phyloP scores from a whole-genome alignment of 2,329 filamentous ascomycete genomes.

The Claviceps sp. region DNA sequence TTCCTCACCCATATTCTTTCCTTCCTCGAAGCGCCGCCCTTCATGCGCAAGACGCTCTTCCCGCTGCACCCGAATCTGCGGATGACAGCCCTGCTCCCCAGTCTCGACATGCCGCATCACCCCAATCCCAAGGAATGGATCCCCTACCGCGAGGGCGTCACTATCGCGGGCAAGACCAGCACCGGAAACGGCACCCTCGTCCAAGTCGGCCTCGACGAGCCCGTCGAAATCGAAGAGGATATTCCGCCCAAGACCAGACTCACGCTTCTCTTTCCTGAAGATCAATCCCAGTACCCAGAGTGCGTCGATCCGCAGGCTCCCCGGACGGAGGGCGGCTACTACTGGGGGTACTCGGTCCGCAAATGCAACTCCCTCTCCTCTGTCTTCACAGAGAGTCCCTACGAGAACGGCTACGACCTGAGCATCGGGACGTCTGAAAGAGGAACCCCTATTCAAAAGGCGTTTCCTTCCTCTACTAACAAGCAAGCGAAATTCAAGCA shows the following conservation, averaged over 20 bases:
- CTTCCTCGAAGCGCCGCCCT: constrained; percentile 74
- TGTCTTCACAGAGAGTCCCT: constrained; percentile 66
- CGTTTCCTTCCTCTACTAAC: constrained; percentile 24
- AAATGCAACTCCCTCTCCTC: constrained; percentile 51
- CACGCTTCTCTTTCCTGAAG: constrained; percentile 48
- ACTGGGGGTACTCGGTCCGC: constrained; percentile 71
- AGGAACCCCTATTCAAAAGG: constrained; percentile 38
- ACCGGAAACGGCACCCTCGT: constrained; percentile 37
- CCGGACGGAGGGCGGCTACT: constrained; percentile 64
- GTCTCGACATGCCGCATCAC: constrained; percentile 77
- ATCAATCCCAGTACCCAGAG: constrained; percentile 32
- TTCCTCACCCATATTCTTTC: constrained; percentile 68
- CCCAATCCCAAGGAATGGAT: constrained; percentile 64
- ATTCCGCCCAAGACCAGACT: constrained; percentile 61
- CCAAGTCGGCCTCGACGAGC: constrained; percentile 42
- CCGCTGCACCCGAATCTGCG: constrained; percentile 66
- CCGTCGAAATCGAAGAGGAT: constrained; percentile 40
- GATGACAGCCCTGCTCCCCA: constrained; percentile 59
- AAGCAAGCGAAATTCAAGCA: constrained; percentile 47
- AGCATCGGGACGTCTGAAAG: constrained; percentile 76
- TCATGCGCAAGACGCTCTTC: constrained; percentile 65
- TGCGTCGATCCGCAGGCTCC: constrained; percentile 56
- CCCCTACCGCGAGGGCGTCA: constrained; percentile 66
- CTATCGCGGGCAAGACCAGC: constrained; percentile 32
- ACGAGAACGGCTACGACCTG: constrained; percentile 66